phyloP scores from a whole-genome alignment of 1,139 yeast species.

The Hyphopichia khmerensis region DNA sequence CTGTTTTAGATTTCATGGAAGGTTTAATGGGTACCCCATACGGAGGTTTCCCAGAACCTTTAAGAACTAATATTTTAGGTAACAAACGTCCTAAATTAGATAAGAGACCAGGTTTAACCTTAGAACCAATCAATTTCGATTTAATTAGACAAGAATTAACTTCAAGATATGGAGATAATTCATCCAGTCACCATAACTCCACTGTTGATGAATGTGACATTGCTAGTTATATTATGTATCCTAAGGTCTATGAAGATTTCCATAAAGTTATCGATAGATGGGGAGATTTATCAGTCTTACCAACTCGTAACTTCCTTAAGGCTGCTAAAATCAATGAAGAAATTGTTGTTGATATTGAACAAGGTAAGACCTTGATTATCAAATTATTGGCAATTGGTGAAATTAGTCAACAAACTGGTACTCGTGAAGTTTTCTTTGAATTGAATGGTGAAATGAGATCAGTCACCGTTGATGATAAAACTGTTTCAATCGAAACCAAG shows the following conservation, averaged over 20 bases:
- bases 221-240: slow-evolving; percentile 96
- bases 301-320: slow-evolving; percentile 86
- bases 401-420: slow-evolving; percentile 78
- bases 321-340: slow-evolving; percentile 89
- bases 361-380: slow-evolving; percentile 91
- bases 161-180: slow-evolving; percentile 49
- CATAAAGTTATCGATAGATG: slow-evolving; percentile 70
- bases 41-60: slow-evolving; percentile 99
- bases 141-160: slow-evolving; percentile 69
- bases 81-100: slow-evolving; percentile 87
- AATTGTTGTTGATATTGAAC: slow-evolving; percentile 83
- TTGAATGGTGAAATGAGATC: slow-evolving; percentile 98
- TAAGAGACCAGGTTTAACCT: slow-evolving; percentile 85
- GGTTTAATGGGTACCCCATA: slow-evolving; percentile 99
- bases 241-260: slow-evolving; percentile 91
- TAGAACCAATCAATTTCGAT: slow-evolving; percentile 78
- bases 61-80: slow-evolving; percentile 80
- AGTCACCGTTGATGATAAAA: slow-evolving; percentile 86
- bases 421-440: slow-evolving; percentile 95
- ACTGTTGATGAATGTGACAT: slow-evolving; percentile 78
- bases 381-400: slow-evolving; percentile 94
- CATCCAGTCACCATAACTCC: slow-evolving; percentile 13
- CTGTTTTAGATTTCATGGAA: slow-evolving; percentile 96
- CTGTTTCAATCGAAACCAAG: slow-evolving; percentile 78
- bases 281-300: slow-evolving; percentile 92